These are phyloP conservation scores for Seiridium cupressi DNA, from an alignment of 2,329 filamentous ascomycete genomes.

Conservation along the genomic window DNA sequence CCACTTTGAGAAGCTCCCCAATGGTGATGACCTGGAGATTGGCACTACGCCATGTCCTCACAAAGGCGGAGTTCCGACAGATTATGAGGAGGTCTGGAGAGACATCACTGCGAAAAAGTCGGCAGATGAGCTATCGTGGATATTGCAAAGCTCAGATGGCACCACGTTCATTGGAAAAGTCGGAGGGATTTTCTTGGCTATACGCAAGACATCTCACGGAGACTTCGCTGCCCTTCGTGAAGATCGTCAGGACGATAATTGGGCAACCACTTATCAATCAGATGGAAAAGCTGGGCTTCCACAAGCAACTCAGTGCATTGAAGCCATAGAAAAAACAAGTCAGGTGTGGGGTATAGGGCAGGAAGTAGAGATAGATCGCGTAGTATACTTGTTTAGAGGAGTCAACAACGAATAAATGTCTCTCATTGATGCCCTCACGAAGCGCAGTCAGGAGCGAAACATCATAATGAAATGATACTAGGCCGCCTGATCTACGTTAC, in stretches of 20 bases:
- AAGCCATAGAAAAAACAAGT: not conserved
- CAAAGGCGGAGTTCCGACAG: slow-evolving; percentile 12
- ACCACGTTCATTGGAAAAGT: slow-evolving; percentile 17
- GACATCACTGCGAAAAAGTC: slow-evolving; percentile 14
- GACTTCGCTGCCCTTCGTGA: not conserved
- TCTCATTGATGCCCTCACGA: not conserved
- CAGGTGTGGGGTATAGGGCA: not conserved
- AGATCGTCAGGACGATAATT: not conserved
- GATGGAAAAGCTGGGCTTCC: not conserved
- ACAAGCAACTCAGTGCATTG: not conserved
- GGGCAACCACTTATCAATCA: not conserved
- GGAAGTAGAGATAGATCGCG: not conserved
- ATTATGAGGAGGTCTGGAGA: slow-evolving; percentile 21
- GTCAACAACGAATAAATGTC: not conserved
- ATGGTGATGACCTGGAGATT: slow-evolving; percentile 20
- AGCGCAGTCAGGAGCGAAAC: not conserved
- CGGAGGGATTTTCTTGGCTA: slow-evolving; percentile 14
- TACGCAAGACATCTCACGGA: not conserved
- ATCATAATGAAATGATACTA: too few species aligned
- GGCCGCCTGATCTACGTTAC: too few species aligned
- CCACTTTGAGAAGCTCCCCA: slow-evolving; percentile 16
- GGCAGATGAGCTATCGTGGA: slow-evolving; percentile 14
- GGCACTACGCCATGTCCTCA: slow-evolving; percentile 10
- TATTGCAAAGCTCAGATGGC: slow-evolving; percentile 16
- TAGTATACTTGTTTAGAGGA: not conserved